Percentiles rank a stretch among this genome's conserved stretches.
Evolutionary conservation across 2,329 filamentous ascomycete genomes (phyloP).

Genomic region (Verticillium zaregamsianum): DNA sequence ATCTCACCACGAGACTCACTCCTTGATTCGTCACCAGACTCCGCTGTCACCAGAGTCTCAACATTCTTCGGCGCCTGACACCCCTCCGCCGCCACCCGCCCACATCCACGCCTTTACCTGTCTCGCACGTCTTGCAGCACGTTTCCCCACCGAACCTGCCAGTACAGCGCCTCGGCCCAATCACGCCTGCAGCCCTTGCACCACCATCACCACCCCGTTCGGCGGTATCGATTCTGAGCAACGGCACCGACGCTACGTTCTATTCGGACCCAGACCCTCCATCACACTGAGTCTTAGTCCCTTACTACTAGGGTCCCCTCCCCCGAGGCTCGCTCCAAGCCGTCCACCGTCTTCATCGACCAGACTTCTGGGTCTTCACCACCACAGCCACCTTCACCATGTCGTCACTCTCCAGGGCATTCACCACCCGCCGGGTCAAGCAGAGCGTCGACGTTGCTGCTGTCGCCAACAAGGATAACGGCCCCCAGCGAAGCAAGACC

Average conservation of each 20-base stretch:
- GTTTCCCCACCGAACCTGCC: slow-evolving; percentile 1
- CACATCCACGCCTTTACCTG: background rate
- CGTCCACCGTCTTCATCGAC: background rate
- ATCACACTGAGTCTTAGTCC: background rate
- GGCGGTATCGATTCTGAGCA: slow-evolving; percentile 1
- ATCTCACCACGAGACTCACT: background rate
- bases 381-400: slow-evolving; percentile 24
- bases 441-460: slow-evolving; percentile 44
- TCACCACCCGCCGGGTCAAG: slow-evolving; percentile 66
- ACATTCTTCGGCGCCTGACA: slow-evolving; percentile 1
- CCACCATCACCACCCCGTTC: background rate
- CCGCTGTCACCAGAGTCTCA: slow-evolving; percentile 3
- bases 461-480: slow-evolving; percentile 25
- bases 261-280: slow-evolving; percentile 3
- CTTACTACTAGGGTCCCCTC: background rate
- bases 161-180: slow-evolving; percentile 4
- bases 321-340: background rate
- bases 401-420: slow-evolving; percentile 65
- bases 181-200: slow-evolving; percentile 6
- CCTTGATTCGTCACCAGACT: background rate
- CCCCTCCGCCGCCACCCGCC: background rate
- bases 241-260: background rate
- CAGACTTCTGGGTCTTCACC: background rate
- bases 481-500: slow-evolving; percentile 46
- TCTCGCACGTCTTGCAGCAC: slow-evolving; percentile 4